A percentile compares a stretch with the other conserved stretches of the same genome.
Conservation (phyloP, 257 asterid species). For the Verbena officinalis region DNA sequence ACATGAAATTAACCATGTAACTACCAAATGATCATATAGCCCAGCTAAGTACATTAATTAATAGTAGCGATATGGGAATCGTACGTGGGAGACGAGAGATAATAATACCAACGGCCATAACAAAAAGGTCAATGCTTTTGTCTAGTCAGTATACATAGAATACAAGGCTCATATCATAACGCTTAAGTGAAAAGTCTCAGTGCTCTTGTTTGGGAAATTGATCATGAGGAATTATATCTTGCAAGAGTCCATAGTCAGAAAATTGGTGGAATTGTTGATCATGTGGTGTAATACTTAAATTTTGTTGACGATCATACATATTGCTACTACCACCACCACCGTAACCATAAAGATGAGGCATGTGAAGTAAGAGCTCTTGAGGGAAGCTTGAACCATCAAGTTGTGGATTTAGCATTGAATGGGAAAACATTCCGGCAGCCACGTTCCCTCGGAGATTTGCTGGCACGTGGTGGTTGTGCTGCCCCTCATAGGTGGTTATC, state of each 20-base stretch:
- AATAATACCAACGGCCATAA: background rate
- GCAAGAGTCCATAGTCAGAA: slow-evolving; percentile 40
- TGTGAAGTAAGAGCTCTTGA: slow-evolving; percentile 34
- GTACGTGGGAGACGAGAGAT: background rate
- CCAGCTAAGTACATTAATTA: slow-evolving; percentile 3
- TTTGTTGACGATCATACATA: slow-evolving; percentile 28
- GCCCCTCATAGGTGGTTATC: slow-evolving; percentile 70
- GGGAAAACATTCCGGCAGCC: slow-evolving; percentile 34
- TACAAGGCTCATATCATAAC: background rate
- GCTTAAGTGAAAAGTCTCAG: slow-evolving; percentile 16
- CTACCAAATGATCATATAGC: slow-evolving; percentile 12
- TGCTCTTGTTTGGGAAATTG: slow-evolving; percentile 35
- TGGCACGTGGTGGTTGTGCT: slow-evolving; percentile 67
- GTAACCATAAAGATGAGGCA: slow-evolving; percentile 35
- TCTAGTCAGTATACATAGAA: no score
- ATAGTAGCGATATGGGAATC: background rate
- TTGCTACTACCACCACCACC: slow-evolving; percentile 21
- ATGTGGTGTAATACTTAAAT: background rate
- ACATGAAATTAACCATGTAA: slow-evolving; percentile 14
- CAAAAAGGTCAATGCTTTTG: slow-evolving; percentile 5
- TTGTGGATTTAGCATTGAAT: slow-evolving; percentile 26
- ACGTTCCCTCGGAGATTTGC: slow-evolving; percentile 44
- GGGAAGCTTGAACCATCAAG: slow-evolving; percentile 30
- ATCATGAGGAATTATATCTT: slow-evolving; percentile 47
- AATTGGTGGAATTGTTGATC: slow-evolving; percentile 36